phyloP scores from a whole-genome alignment of 1,284 basidiomycete species.

The Heterobasidion irregulare region DNA sequence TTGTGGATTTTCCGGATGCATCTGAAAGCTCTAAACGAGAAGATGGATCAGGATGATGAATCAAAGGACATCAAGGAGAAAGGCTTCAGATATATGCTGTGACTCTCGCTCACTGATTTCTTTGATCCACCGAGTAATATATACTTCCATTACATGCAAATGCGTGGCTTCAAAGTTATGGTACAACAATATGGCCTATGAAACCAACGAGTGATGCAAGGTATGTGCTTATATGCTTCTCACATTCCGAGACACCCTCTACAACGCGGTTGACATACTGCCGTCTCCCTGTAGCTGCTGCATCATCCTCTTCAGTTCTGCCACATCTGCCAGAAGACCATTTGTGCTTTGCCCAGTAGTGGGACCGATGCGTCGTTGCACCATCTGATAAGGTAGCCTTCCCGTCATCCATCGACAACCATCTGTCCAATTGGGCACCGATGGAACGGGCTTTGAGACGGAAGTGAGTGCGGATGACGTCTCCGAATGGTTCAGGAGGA shows the following conservation, averaged over 20 bases:
- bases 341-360: constrained; percentile 38
- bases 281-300: constrained; percentile 27
- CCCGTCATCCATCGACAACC: constrained; percentile 69
- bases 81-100: constrained; percentile 44
- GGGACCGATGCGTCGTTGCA: constrained; percentile 23
- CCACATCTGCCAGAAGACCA: constrained; percentile 57
- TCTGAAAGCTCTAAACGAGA: constrained; percentile 37
- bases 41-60: constrained; percentile 29
- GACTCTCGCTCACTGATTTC: constrained; percentile 5
- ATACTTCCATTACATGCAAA: too few relatives aligned
- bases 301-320: constrained; percentile 55
- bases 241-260: neutral
- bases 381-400: constrained; percentile 45
- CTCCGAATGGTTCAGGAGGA: constrained; percentile 75
- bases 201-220: neutral
- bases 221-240: neutral
- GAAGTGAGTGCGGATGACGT: constrained; percentile 85
- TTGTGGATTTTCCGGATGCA: constrained; percentile 44
- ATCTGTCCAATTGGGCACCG: constrained; percentile 68
- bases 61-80: constrained; percentile 26
- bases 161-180: neutral
- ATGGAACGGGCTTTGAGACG: constrained; percentile 74
- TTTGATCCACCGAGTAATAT: too few relatives aligned
- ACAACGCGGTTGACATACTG: neutral
- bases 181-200: neutral